Conservation (phyloP, 352 stramenopile species). For the Phytopythium helicoides region DNA sequence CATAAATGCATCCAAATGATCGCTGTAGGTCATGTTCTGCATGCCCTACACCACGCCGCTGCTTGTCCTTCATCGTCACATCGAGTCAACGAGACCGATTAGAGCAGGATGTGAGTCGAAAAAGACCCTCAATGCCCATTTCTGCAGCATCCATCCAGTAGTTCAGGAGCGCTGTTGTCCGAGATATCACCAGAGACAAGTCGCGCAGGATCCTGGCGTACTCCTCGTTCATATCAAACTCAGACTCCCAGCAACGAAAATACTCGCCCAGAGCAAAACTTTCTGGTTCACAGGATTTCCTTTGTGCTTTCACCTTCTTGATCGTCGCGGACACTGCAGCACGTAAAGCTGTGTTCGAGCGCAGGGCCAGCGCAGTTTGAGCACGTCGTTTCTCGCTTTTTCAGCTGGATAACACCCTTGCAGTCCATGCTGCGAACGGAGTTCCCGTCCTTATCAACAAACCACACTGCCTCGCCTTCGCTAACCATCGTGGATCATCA, state of each 20-base stretch:
- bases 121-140: conserved; percentile 59
- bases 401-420: conserved; percentile 36
- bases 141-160: conserved; percentile 67
- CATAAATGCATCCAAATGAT: conserved; percentile 69
- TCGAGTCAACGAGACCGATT: conserved; percentile 61
- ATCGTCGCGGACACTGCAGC: conserved; percentile 28
- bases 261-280: conserved; percentile 51
- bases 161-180: conserved; percentile 36
- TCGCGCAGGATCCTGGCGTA: conserved; percentile 48
- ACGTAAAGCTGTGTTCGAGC: conserved; percentile 50
- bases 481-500: conserved; percentile 73
- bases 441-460: conserved; percentile 74
- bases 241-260: conserved; percentile 48
- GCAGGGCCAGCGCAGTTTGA: conserved; percentile 42
- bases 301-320: conserved; percentile 31
- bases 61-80: conserved; percentile 78
- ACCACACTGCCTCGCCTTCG: conserved; percentile 71
- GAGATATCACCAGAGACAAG: conserved; percentile 48
- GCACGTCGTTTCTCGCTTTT: conserved; percentile 42
- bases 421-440: conserved; percentile 73
- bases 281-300: conserved; percentile 61
- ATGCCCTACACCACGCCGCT: conserved; percentile 68
- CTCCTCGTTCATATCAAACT: conserved; percentile 58
- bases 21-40: conserved; percentile 81
- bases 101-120: conserved; percentile 67